Evolutionary conservation across 1,284 basidiomycete genomes (phyloP), one percentile per base, ranked within the genome.

Genomic region (Xerocomus tenax): DNA sequence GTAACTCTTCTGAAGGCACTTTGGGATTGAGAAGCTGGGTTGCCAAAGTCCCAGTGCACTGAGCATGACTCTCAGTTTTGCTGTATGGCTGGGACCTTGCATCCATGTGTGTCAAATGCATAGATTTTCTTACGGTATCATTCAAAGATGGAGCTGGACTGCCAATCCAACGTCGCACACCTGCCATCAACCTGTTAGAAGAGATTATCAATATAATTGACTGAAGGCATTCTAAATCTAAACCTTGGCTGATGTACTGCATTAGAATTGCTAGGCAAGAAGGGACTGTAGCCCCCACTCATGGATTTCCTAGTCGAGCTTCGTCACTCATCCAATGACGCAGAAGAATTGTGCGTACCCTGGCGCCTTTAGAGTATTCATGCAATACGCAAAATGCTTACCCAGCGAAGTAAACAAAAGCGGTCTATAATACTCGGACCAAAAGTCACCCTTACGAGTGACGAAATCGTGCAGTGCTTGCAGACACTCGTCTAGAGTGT

Each of bases 371-470:
- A 87, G 67, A 7, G 87, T 91, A 56, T 89, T 90, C 85, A 92
- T 91, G 16, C 81, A 84, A 67, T 83, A 90, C 12, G 85, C 87
- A 68, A 91, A 91, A 62, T 91, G 88, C 62, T 88, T 88, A 16
- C 82, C 82, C 40, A 91, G 66, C 9, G 82, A 82, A 0, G 90
- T 91, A 67, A 90, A 90, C 39, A 91, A 62, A 52, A 87, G 70
- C 5, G 93, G 92, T 30, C 91, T 78, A 65, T 97, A 97, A 69
- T 95, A 95, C 62, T 94, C 91, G 5, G 83, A 76, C 85, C 90
- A 95, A 59, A 88, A 91, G 52, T 92, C 85, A 8, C 79, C 77
- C 40, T 75, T 75, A 12, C 65, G 69, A 35, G 73, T 73, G 16
- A 83, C 77, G 58, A 84, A 84, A 19, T 79, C 72, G 15, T 71